phyloP scores from a whole-genome alignment of 169 alveolate species.

The Babesia ovis region DNA sequence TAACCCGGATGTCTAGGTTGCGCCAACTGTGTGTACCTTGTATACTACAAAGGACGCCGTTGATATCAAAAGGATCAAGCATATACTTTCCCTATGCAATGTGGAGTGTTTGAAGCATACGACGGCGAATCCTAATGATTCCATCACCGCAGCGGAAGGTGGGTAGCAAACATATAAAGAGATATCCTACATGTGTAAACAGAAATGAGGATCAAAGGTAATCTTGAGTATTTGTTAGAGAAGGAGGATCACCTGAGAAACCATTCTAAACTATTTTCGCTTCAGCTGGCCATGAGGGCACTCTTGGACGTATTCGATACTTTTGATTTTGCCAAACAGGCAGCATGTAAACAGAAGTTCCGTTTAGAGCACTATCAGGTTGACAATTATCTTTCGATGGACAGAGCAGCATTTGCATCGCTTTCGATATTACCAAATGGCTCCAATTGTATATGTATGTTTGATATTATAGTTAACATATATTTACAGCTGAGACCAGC shows the following conservation, averaged over 20 bases:
- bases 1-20: constrained; percentile 20
- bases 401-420: constrained; percentile 77
- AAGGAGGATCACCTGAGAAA: constrained; percentile 73
- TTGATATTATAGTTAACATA: not conserved
- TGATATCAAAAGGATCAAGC: constrained; percentile 53
- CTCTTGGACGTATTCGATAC: constrained; percentile 67
- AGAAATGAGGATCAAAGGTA: constrained; percentile 67
- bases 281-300: constrained; percentile 68
- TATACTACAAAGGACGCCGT: constrained; percentile 44
- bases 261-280: constrained; percentile 66
- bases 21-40: constrained; percentile 56
- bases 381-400: constrained; percentile 73
- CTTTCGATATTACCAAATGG: constrained; percentile 71
- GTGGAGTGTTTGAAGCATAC: constrained; percentile 35
- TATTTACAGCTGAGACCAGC: constrained; percentile 35
- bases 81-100: constrained; percentile 46
- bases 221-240: constrained; percentile 62
- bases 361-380: constrained; percentile 63
- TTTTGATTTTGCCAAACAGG: constrained; percentile 56
- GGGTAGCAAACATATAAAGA: not conserved
- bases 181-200: not conserved
- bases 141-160: constrained; percentile 27
- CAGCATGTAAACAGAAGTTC: constrained; percentile 66
- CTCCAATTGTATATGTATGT: constrained; percentile 9
- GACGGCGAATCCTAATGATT: constrained; percentile 1